phyloP scores from a whole-genome alignment of 2,329 filamentous ascomycete genomes.

The Myrmaecium sp. region DNA sequence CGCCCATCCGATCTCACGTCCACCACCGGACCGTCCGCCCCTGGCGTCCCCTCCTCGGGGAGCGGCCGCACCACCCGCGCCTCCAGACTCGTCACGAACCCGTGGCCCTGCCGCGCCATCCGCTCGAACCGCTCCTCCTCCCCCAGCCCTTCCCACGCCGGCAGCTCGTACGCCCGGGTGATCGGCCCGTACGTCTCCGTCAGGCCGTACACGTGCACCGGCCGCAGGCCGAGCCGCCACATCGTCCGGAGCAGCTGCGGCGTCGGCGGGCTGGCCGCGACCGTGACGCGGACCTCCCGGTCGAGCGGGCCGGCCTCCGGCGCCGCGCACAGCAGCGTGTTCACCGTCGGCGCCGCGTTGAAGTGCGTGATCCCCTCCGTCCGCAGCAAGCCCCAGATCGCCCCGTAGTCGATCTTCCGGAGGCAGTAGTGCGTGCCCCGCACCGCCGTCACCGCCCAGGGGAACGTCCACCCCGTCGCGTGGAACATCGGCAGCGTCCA shows the following conservation, averaged over 20 bases:
- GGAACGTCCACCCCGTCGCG: constrained; percentile 62
- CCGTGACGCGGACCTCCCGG: constrained; percentile 65
- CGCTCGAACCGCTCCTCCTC: constrained; percentile 62
- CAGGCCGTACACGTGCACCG: constrained; percentile 83
- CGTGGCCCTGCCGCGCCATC: constrained; percentile 91
- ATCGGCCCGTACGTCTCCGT: constrained; percentile 89
- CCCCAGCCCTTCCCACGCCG: constrained; percentile 62
- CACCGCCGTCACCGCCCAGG: constrained; percentile 84
- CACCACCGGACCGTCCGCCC: constrained; percentile 46
- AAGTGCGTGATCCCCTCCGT: constrained; percentile 84
- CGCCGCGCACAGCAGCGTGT: constrained; percentile 74
- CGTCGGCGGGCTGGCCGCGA: constrained; percentile 81
- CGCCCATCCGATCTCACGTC: constrained; percentile 54
- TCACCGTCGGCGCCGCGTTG: constrained; percentile 90
- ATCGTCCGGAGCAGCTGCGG: constrained; percentile 88
- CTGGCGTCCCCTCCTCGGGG: constrained; percentile 21
- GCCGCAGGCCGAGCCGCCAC: constrained; percentile 69
- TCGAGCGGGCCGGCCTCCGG: constrained; percentile 55
- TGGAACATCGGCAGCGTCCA: constrained; percentile 89
- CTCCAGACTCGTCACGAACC: constrained; percentile 68
- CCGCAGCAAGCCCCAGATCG: constrained; percentile 81
- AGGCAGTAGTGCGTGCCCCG: constrained; percentile 91
- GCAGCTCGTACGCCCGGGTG: constrained; percentile 81
- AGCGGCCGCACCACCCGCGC: constrained; percentile 69
- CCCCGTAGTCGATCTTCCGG: constrained; percentile 82